Base-by-base conservation (phyloP, 1,284 basidiomycete genomes). In the Ceratobasidium theobromae region DNA sequence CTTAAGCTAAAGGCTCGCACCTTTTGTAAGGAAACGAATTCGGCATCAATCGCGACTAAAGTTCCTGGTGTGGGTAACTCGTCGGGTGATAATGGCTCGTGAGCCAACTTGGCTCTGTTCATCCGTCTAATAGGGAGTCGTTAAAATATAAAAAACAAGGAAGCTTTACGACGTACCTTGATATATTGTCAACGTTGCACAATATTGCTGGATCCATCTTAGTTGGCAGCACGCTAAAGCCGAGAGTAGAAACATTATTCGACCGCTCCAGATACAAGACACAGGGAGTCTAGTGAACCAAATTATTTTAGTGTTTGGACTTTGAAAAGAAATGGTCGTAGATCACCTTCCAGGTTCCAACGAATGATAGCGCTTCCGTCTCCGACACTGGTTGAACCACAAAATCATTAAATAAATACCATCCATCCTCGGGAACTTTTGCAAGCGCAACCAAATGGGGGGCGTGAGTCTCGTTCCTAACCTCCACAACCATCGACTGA, bases 331-430 rank as follows among this genome's bases (percentile, higher is more conserved):
- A 30, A 58, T 62, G 28, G 53, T n/a, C 14, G 27, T 14, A 53
- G 38, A 27, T 14, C 35, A 91, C 93, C 83, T 99, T 98, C 96
- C 96, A 99, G 45, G 80, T 81, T n/a, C 84, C 87, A 3, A 89
- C 84, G 74, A 98, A 95, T 71, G 88, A 86, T 62, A 98, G 77
- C 0, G 92, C 96, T 70, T 98, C 95, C 28, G 85, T 82, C 75
- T 95, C 90, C 0, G 86, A 79, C 27, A 98, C 85, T 62, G 90
- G 90, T 49, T 84, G 83, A 4, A 99, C 97, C 1, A 90, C 82
- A 74, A 99, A 99, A 75, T 99, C 96, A 74, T 99, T 99, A 84
- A 99, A 99, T 67, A 99, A 78, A 73, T 91, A 88, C 96, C 96
- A 99, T 30, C 55, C 64, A 25, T 49, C 66, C 33, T 16, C 6